Base-by-base conservation (phyloP, 2,329 filamentous ascomycete genomes). In the Lasiodiplodia sp. region DNA sequence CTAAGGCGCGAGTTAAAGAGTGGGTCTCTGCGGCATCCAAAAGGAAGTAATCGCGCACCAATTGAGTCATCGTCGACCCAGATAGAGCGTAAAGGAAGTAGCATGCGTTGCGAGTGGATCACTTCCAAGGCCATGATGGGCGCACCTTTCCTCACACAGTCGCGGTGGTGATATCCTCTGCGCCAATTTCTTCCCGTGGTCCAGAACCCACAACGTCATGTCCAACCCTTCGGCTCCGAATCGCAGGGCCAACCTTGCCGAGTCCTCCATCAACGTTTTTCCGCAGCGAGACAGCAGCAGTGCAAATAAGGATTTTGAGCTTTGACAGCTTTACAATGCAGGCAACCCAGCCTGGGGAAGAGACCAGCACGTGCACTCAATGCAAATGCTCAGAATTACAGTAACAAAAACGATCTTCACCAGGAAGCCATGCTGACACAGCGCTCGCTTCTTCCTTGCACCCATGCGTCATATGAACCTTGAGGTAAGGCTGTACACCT, bases 271-370 rank as follows among this genome's bases (percentile, higher is more conserved):
- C 21, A 11, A 57, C 40, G 55, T 57, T 57, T 57, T 57, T 57
- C 55, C 55, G 55, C 55, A 57, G 55, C 55, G 55, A 37, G 55
- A 57, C 11, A 44, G 12, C 1, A 60, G 56, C 37, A 25, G 56
- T 60, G 11, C 38, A 60, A 44, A 37, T 64, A 64, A 64, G 47
- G n/a, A 25, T 64, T 47, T 34, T 64, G 60, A 64, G 60, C 60
- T 52, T 49, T 51, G 60, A 64, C 60, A 23, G 21, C 40, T 14
- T 6, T 8, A 16, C 44, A 31, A 12, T 31, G 23, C 60, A 49
- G 60, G 44, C 60, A 18, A 11, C 51, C 7, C 12, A 21, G 28
- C 60, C 31, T 64, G 60, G 47, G 31, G 60, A 64, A 47, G 23
- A 49, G 44, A 52, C 44, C 23, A 49, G 51, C 60, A 31, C 16